Evolutionary conservation across 2,329 filamentous ascomycete species (phyloP).

Genomic region (Alternaria angustiovoidea): DNA sequence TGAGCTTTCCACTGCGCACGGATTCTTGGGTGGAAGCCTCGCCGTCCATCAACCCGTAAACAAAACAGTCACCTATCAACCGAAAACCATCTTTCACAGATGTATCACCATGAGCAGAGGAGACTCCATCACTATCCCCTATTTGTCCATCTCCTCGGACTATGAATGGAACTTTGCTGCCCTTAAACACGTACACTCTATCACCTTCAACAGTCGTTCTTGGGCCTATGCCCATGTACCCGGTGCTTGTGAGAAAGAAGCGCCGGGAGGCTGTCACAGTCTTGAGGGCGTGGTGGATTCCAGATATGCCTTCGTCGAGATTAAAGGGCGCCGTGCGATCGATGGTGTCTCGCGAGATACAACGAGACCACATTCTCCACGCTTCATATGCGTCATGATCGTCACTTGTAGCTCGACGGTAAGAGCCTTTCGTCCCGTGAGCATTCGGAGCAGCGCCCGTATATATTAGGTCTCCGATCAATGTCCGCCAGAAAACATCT

Average conservation of each 20-base stretch:
- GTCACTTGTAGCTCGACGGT: constrained; percentile 18
- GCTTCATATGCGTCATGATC: constrained; percentile 23
- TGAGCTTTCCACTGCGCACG: not conserved
- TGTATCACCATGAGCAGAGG: not conserved
- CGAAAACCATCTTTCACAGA: not conserved
- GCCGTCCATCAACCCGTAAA: constrained; percentile 30
- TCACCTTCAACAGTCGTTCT: constrained; percentile 22
- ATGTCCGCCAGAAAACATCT: constrained; percentile 29
- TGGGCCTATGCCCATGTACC: constrained; percentile 33
- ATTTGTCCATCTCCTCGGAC: constrained; percentile 7
- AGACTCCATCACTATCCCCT: not conserved
- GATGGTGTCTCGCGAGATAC: constrained; percentile 29
- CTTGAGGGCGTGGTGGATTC: constrained; percentile 26
- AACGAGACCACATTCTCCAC: constrained; percentile 32
- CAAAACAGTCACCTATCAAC: constrained; percentile 30
- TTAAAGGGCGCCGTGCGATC: constrained; percentile 25
- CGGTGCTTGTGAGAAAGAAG: constrained; percentile 28
- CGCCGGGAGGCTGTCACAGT: constrained; percentile 26
- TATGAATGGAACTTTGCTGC: constrained; percentile 29
- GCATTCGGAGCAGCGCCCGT: not conserved
- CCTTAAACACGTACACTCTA: constrained; percentile 20
- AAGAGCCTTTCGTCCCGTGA: constrained; percentile 3
- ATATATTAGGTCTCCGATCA: constrained; percentile 23
- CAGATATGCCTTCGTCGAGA: constrained; percentile 24
- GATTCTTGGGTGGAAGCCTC: constrained; percentile 10